phyloP scores from a whole-genome alignment of 2,329 filamentous ascomycete species.

The Fusarium avenaceum region DNA sequence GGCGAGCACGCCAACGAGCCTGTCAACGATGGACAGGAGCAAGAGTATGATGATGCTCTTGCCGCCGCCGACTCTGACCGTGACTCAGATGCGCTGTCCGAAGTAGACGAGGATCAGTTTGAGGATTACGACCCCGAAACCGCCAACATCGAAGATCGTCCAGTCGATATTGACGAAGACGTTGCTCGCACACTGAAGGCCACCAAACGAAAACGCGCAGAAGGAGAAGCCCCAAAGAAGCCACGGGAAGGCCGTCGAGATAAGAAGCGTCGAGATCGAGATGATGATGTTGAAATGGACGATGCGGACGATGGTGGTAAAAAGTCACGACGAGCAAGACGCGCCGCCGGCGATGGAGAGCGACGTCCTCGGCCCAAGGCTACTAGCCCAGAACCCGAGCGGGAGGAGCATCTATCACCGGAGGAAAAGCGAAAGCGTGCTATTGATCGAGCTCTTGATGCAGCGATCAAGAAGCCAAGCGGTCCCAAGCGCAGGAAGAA shows the following conservation, averaged over 20 bases:
- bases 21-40: constrained; percentile 59
- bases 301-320: constrained; percentile 62
- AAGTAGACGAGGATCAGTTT: constrained; percentile 78
- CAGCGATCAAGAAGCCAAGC: constrained; percentile 83
- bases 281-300: constrained; percentile 63
- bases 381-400: constrained; percentile 70
- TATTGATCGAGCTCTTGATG: constrained; percentile 88
- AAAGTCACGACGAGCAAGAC: constrained; percentile 63
- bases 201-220: constrained; percentile 74
- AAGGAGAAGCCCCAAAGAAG: constrained; percentile 76
- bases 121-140: constrained; percentile 76
- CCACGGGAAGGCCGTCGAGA: constrained; percentile 79
- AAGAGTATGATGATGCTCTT: constrained; percentile 49
- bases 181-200: constrained; percentile 74
- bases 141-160: constrained; percentile 73
- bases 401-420: constrained; percentile 84
- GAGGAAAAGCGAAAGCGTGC: constrained; percentile 87
- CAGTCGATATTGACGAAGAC: constrained; percentile 77
- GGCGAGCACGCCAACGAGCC: constrained; percentile 55
- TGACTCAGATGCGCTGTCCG: constrained; percentile 72
- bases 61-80: constrained; percentile 64
- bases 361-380: constrained; percentile 63
- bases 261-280: constrained; percentile 69
- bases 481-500: constrained; percentile 79
- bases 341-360: constrained; percentile 59